These are phyloP conservation scores for Mycosphaerelloides madeirae DNA, from an alignment of 2,329 filamentous ascomycete genomes.

Conservation along the genomic window DNA sequence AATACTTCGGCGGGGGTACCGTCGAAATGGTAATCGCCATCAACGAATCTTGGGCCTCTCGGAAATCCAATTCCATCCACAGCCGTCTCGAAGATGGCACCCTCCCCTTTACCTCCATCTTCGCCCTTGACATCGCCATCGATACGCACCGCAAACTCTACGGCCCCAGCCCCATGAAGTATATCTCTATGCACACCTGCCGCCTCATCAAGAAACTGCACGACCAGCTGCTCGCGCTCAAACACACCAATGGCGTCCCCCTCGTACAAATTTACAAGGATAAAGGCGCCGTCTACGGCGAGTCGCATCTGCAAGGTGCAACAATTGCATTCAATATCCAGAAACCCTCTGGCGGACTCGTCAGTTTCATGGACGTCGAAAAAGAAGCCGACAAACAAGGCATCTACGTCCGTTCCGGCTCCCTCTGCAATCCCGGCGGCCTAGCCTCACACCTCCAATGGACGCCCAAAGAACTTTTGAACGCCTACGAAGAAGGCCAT, in stretches of 20 bases:
- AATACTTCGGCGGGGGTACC: conserved; percentile 88
- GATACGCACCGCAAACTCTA: conserved; percentile 65
- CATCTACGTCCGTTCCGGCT: conserved; percentile 79
- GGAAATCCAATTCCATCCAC: conserved; percentile 66
- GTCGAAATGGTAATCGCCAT: conserved; percentile 75
- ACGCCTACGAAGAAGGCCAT: conserved; percentile 76
- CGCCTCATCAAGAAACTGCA: conserved; percentile 59
- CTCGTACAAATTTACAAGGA: conserved; percentile 63
- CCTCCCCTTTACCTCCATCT: conserved; percentile 78
- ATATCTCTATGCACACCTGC: conserved; percentile 65
- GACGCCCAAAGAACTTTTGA: conserved; percentile 71
- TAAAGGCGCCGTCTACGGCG: conserved; percentile 37
- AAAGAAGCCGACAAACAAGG: conserved; percentile 71
- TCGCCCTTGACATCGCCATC: conserved; percentile 73
- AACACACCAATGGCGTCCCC: conserved; percentile 61
- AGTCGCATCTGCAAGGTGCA: conserved; percentile 57
- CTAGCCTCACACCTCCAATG: conserved; percentile 67
- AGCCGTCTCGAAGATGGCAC: conserved; percentile 85
- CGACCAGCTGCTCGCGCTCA: conserved; percentile 53
- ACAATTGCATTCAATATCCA: conserved; percentile 77
- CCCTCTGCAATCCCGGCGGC: conserved; percentile 85
- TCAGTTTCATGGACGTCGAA: conserved; percentile 77
- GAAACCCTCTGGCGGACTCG: conserved; percentile 64
- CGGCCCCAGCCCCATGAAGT: conserved; percentile 56
- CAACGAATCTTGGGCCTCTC: conserved; percentile 75